Base-by-base conservation (phyloP, 805 yeast species). In the Kodamaea fukazawae region DNA sequence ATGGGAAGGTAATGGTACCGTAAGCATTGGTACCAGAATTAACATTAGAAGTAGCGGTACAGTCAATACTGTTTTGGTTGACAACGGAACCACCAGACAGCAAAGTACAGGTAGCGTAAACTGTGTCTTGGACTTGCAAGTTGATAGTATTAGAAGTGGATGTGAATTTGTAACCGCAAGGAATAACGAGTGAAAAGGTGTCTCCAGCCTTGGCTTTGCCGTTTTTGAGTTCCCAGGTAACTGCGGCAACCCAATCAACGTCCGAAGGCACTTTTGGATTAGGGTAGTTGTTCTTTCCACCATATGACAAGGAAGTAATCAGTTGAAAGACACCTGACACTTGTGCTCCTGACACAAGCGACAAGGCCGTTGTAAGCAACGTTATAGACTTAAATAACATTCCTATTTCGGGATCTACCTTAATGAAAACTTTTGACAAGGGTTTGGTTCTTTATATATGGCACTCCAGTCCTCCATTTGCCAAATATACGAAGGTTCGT, bases 161-260 rank as follows among this genome's bases (percentile, higher is more conserved):
- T 2, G 52, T 50, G 38, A 57, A 51, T 22, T 51, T 53, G 37
- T 44, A 58, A 7, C 52, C 60, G 45, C 61, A 50, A 1, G 63
- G 63, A 45, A 61, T 35, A 11, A 36, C 32, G 33, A 61, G 51
- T 11, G 51, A 40, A 29, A 61, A 60, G 2, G 60, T 57, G 40
- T 61, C 67, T 23, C 61, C 62, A 1, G 63, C 36, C 0, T 14
- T n/a, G 1, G 43, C 49, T 5, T 32, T 29, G 7, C 39, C 4
- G 13, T 55, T 51, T 8, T 37, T 25, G 9, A 60, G 41, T 3
- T 27, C n/a, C 65, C 65, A 60, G 7, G 37, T 38, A 6, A 60
- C 29, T 0, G 43, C 32, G 5, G 57, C 57, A 22, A 33, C 32
- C 60, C 62, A 52, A 34, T 39, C 38, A 5, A 42, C 42, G 17